Percentiles rank a stretch among this genome's conserved stretches.
Evolutionary conservation across 371 early-diverging fungal species (phyloP).

Genomic region (Rhizomucor pusillus): DNA sequence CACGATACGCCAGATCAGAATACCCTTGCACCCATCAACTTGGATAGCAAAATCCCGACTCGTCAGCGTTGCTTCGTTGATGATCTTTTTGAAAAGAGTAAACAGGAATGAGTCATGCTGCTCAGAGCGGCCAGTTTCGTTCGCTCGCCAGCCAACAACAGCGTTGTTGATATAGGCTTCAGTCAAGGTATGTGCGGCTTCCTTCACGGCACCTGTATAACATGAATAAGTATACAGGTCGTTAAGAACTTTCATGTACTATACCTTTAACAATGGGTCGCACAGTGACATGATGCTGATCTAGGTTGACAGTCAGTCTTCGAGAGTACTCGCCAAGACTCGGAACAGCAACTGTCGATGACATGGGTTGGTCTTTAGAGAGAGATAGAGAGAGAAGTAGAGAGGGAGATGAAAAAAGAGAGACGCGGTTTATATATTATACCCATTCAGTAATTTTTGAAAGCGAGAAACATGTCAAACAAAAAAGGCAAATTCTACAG

Average conservation of each 20-base stretch:
- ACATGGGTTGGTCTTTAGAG: too few relatives aligned
- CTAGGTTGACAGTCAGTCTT: slow-evolving; percentile 29
- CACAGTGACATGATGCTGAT: slow-evolving; percentile 29
- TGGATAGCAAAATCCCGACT: slow-evolving; percentile 41
- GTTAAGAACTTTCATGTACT: background rate
- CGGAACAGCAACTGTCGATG: too few relatives aligned
- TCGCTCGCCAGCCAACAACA: slow-evolving; percentile 19
- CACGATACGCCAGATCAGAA: slow-evolving; percentile 26
- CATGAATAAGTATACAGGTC: background rate
- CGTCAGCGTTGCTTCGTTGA: slow-evolving; percentile 25
- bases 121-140: background rate
- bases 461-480: too few relatives aligned
- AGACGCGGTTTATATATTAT: too few relatives aligned
- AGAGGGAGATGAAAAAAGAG: too few relatives aligned
- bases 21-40: slow-evolving; percentile 42
- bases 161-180: slow-evolving; percentile 27
- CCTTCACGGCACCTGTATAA: slow-evolving; percentile 32
- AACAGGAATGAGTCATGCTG: slow-evolving; percentile 25
- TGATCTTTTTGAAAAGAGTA: slow-evolving; percentile 29
- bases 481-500: too few relatives aligned
- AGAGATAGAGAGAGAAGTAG: too few relatives aligned
- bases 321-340: slow-evolving; percentile 7
- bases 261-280: slow-evolving; percentile 42
- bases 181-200: slow-evolving; percentile 38
- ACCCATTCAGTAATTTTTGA: too few relatives aligned